Base-by-base conservation (phyloP, 331 rosid genomes). In the Pyracantha coccinea region DNA sequence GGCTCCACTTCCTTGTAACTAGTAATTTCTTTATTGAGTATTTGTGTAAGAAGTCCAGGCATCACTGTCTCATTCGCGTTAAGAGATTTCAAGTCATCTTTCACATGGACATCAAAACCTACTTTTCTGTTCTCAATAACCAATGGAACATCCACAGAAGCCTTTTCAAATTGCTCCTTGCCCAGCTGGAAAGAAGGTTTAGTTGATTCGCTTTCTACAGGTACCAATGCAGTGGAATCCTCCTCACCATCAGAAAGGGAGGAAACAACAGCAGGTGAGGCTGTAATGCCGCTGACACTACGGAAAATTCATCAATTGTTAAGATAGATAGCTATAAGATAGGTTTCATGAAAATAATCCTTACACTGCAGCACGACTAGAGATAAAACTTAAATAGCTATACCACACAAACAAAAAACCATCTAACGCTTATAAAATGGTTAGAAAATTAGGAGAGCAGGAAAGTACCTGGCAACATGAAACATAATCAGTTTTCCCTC, bases 401-500 rank as follows among this genome's bases (percentile, higher is more conserved):
- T 32, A 3, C 4, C 70, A 24, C 65, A 24, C 38, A 58, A 20
- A 13, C 6, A 68, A 33, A 77, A 66, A 58, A 68, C 82, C 41
- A 77, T 33, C 52, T 60, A 69, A 68, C 31, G 33, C 23, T 54
- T 65, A 33, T 23, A 14, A 38, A n/a, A 35, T n/a, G 57, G 81
- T 68, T 64, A 59, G 69, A 59, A 23, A 31, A n/a, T 29, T 77
- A 63, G 64, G 31, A 67, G 69, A 59, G 67, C 28, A 65, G 68
- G 52, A 68, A n/a, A 67, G 55, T 87, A 93, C 98, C 96, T 79
- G 78, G 99, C 94, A 86, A 94, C 85, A 76, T 88, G 84, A 84
- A 87, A 94, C 92, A 94, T 69, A 64, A 86, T 71, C 70, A 94
- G 88, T 67, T 86, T 90, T 72, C 97, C 97, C 71, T 92, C 97